phyloP scores from a whole-genome alignment of 208 protist genomes.

The Borovskyia barvae region DNA sequence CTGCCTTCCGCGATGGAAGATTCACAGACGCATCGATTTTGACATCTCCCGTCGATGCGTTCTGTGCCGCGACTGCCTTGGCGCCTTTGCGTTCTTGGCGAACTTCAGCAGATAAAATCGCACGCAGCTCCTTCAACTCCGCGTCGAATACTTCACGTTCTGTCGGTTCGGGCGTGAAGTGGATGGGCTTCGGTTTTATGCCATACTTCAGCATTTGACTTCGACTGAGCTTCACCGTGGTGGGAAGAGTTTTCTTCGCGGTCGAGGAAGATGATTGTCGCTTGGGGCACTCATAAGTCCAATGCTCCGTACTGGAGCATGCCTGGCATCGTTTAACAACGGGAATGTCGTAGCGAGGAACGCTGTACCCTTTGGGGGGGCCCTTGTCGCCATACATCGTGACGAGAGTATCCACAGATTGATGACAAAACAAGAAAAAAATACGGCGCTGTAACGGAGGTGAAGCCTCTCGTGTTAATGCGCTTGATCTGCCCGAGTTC shows the following conservation, averaged over 20 bases:
- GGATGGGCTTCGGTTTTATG: constrained; percentile 48
- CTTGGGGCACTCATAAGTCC: constrained; percentile 78
- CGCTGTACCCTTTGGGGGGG: constrained; percentile 82
- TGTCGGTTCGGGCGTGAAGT: constrained; percentile 71
- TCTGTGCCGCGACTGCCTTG: neutral
- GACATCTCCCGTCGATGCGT: too few relatives aligned
- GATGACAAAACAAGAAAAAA: neutral
- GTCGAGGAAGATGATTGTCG: neutral
- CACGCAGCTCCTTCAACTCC: constrained; percentile 33
- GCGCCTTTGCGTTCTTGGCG: constrained; percentile 22
- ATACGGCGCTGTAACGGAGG: neutral
- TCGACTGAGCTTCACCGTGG: constrained; percentile 52
- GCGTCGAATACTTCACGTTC: constrained; percentile 54
- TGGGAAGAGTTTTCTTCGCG: constrained; percentile 23
- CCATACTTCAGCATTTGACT: constrained; percentile 80
- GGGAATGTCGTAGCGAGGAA: constrained; percentile 48
- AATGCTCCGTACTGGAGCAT: constrained; percentile 66
- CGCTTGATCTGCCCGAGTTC: too few relatives aligned
- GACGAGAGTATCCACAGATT: neutral
- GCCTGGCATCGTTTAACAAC: constrained; percentile 51
- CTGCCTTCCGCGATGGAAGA: constrained; percentile 10
- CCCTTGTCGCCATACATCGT: constrained; percentile 64
- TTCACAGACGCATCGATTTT: too few relatives aligned
- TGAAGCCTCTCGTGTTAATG: too few relatives aligned
- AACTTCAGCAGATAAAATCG: constrained; percentile 23